These are phyloP conservation scores for Solanum rostratum DNA, from an alignment of 257 asterid species.

Conservation along the genomic window DNA sequence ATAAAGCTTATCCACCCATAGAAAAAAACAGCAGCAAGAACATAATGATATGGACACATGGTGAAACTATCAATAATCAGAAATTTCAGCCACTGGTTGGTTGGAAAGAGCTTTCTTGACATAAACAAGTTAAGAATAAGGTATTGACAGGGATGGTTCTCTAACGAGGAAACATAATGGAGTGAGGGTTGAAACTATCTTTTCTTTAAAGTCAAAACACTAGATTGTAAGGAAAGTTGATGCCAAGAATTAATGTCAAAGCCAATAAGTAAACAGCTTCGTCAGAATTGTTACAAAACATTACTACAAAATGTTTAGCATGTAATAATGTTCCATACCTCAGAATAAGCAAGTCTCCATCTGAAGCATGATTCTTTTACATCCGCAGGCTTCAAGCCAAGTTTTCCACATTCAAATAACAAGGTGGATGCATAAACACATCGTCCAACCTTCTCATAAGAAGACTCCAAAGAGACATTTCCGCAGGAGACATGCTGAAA, in stretches of 20 bases:
- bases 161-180: background rate
- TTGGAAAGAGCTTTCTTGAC: background rate
- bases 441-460: constrained; percentile 28
- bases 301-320: background rate
- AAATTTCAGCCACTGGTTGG: background rate
- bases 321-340: constrained; percentile 7
- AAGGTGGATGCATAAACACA: constrained; percentile 29
- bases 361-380: constrained; percentile 7
- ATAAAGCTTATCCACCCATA: background rate
- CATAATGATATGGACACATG: background rate
- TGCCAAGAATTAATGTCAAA: background rate
- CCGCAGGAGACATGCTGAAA: constrained; percentile 33
- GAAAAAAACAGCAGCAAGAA: background rate
- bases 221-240: background rate
- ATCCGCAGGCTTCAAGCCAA: constrained; percentile 18
- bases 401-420: constrained; percentile 19
- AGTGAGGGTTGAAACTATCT: background rate
- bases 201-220: background rate
- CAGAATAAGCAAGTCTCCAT: constrained; percentile 25
- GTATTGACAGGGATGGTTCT: background rate
- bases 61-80: background rate
- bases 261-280: background rate
- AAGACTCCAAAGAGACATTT: constrained; percentile 27
- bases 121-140: background rate
- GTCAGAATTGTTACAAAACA: background rate